Percentiles rank a stretch among this genome's conserved stretches.
Evolutionary conservation across 2,329 filamentous ascomycete species (phyloP).

Genomic region (Venturia nashicola): DNA sequence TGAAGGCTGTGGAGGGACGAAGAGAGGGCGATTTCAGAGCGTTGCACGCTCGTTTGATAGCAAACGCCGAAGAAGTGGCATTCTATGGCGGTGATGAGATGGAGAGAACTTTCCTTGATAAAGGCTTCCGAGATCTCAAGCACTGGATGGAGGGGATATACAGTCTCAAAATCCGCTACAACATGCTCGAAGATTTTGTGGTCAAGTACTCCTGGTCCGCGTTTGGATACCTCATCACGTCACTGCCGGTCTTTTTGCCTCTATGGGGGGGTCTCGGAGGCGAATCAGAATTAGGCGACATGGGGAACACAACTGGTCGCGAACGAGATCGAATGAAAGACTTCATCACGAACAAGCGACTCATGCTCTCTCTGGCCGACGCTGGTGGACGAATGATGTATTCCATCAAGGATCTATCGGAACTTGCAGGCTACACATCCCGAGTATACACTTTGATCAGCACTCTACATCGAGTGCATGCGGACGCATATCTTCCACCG

Average conservation of each 20-base stretch:
- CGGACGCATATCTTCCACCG: conserved; percentile 68
- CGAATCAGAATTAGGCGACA: conserved; percentile 51
- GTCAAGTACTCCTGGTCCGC: conserved; percentile 98
- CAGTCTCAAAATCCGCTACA: conserved; percentile 93
- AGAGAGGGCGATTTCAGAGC: conserved; percentile 93
- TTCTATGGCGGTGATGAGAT: conserved; percentile 95
- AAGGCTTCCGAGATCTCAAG: conserved; percentile 84
- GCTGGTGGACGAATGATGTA: conserved; percentile 99
- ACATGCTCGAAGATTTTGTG: conserved; percentile 96
- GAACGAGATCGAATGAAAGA: conserved; percentile 90
- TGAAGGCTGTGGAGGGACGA: conserved; percentile 90
- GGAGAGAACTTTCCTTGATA: conserved; percentile 84
- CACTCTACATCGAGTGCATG: conserved; percentile 85
- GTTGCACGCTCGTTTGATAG: conserved; percentile 80
- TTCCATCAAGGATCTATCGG: conserved; percentile 93
- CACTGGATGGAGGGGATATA: conserved; percentile 98
- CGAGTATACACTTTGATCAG: conserved; percentile 92
- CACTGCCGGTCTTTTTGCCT: conserved; percentile 84
- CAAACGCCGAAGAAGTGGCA: conserved; percentile 93
- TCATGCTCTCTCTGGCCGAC: conserved; percentile 95
- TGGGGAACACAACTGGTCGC: conserved; percentile 39
- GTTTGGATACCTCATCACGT: conserved; percentile 88
- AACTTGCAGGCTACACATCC: conserved; percentile 90
- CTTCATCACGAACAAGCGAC: conserved; percentile 96
- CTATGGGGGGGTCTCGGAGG: conserved; percentile 83